phyloP scores from a whole-genome alignment of 176 grass and related monocot species.

The Lolium perenne region DNA sequence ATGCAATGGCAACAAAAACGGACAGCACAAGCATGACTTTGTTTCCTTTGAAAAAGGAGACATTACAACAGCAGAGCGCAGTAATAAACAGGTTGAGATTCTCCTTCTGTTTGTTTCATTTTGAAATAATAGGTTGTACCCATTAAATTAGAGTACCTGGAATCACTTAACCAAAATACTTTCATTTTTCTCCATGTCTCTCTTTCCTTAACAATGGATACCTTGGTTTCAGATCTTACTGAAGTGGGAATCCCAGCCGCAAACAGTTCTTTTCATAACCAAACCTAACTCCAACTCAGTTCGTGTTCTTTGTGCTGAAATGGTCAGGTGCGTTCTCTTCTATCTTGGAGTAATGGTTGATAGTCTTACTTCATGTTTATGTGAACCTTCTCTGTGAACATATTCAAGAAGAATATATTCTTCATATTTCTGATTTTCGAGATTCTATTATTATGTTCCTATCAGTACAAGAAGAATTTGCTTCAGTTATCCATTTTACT shows the following conservation, averaged over 20 bases:
- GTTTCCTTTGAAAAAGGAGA: constrained; percentile 99
- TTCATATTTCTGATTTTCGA: constrained; percentile 19
- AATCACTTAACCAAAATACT: constrained; percentile 8
- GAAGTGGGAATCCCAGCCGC: constrained; percentile 92
- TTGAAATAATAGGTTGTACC: not conserved
- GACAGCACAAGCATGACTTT: constrained; percentile 97
- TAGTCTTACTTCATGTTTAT: constrained; percentile 16
- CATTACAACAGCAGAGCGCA: constrained; percentile 95
- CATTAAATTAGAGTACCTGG: not conserved
- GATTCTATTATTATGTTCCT: not conserved
- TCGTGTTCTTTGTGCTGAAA: constrained; percentile 77
- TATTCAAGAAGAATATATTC: not conserved
- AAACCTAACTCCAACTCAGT: constrained; percentile 94
- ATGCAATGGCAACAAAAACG: constrained; percentile 93
- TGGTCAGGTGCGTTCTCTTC: constrained; percentile 81
- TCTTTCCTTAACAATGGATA: constrained; percentile 39
- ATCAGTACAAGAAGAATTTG: constrained; percentile 2
- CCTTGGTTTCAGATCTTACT: constrained; percentile 83
- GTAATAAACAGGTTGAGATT: constrained; percentile 85
- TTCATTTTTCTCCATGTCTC: not conserved
- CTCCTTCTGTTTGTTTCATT: constrained; percentile 29
- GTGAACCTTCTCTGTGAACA: not conserved
- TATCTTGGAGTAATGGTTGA: constrained; percentile 19
- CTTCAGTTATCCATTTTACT: not conserved
- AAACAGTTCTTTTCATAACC: constrained; percentile 90